Evolutionary conservation across 495 filamentous ascomycete species (phyloP).

Genomic region (Neurospora sp.): DNA sequence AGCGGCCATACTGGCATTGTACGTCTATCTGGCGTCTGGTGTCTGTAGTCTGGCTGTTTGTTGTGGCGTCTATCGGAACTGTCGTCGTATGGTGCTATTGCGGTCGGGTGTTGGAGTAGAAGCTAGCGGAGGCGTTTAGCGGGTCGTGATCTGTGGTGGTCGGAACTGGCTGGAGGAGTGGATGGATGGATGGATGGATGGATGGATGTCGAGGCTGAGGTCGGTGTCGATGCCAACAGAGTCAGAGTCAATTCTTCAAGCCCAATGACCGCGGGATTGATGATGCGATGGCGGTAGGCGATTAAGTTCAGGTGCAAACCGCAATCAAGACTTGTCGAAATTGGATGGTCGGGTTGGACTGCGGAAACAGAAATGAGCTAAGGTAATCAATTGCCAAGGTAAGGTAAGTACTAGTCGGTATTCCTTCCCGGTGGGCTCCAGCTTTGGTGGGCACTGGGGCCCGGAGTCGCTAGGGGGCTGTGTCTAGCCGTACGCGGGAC

Average conservation of each 20-base stretch:
- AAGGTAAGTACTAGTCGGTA: not conserved
- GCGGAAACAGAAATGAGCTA: not conserved
- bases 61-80: not conserved
- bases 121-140: not conserved
- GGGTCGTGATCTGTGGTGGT: not conserved
- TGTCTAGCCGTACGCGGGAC: not conserved
- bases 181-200: not conserved
- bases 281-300: not conserved
- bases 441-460: not conserved
- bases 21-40: constrained; percentile 5
- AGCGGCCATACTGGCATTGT: constrained; percentile 36
- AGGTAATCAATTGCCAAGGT: not conserved
- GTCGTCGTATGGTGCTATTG: not conserved
- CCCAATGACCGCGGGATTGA: not conserved
- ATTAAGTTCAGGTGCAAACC: not conserved
- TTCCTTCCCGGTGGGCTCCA: not conserved
- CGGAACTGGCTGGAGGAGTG: not conserved
- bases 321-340: not conserved
- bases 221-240: not conserved
- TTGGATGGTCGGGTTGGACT: not conserved
- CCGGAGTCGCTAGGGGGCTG: not conserved
- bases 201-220: not conserved
- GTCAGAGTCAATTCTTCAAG: not conserved
- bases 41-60: constrained; percentile 1
- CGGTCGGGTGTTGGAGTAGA: not conserved